Evolutionary conservation across 1,284 basidiomycete genomes (phyloP).

Genomic region (Gymnopus androsaceus): DNA sequence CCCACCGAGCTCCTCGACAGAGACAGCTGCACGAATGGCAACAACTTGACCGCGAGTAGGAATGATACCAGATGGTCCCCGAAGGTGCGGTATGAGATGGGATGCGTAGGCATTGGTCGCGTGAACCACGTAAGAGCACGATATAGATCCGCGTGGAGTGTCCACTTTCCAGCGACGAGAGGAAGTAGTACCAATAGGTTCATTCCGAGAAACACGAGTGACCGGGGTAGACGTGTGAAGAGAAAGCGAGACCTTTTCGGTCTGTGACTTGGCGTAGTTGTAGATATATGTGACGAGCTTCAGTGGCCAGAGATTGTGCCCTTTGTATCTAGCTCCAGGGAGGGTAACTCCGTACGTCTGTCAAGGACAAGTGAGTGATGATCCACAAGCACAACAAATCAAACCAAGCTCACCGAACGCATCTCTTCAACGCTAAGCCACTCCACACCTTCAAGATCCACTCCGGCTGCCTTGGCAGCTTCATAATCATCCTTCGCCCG

Average conservation of each 20-base stretch:
- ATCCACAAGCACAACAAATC: not conserved
- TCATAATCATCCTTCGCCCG: slow-evolving; percentile 46
- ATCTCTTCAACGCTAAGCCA: slow-evolving; percentile 55
- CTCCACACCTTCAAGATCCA: slow-evolving; percentile 44
- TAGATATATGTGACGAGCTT: slow-evolving; percentile 73
- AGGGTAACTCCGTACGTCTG: slow-evolving; percentile 59
- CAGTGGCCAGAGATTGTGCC: slow-evolving; percentile 73
- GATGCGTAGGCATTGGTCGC: slow-evolving; percentile 81
- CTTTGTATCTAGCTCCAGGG: slow-evolving; percentile 49
- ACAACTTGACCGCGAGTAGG: slow-evolving; percentile 78
- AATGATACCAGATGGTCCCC: slow-evolving; percentile 56
- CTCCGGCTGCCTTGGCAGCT: slow-evolving; percentile 55
- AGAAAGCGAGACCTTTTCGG: slow-evolving; percentile 40
- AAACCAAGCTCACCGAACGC: slow-evolving; percentile 38
- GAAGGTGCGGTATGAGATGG: slow-evolving; percentile 61
- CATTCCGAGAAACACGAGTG: slow-evolving; percentile 37
- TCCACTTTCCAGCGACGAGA: slow-evolving; percentile 44
- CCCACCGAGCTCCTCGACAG: slow-evolving; percentile 33
- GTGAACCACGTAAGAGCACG: slow-evolving; percentile 67
- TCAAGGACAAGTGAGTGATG: too few relatives aligned
- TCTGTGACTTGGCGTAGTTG: slow-evolving; percentile 38
- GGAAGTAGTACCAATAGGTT: slow-evolving; percentile 14
- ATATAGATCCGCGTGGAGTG: slow-evolving; percentile 61
- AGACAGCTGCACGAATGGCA: slow-evolving; percentile 55
- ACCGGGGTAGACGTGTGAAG: slow-evolving; percentile 75